Base-by-base conservation (phyloP, 2,329 filamentous ascomycete genomes). In the Clonostachys byssicola region DNA sequence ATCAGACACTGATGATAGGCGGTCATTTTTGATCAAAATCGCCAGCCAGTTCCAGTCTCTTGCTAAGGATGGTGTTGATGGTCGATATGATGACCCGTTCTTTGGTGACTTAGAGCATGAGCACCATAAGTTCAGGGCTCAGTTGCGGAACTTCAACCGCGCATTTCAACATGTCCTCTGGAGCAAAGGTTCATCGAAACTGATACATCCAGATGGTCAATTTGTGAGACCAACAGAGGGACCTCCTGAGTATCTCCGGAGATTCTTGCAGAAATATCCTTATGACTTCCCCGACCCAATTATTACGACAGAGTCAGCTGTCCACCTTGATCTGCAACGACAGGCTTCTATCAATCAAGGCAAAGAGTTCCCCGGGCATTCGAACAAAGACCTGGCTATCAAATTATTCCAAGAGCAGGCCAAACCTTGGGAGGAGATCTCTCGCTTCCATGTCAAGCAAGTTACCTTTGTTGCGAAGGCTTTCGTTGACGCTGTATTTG, bases 401-500 rank as follows among this genome's bases (percentile, higher is more conserved):
- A 56, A 66, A 34, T 52, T 75, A 2, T 75, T 76, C 52, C 61
- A 62, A 23, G 54, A 57, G 8, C 67, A 73, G 34, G 55, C 66
- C 0, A 40, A 49, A 6, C 68, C 66, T 0, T 76, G 72, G 73
- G 54, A 60, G 9, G 23, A 8, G 0, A 69, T 75, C 20, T 60
- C 71, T 1, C 45, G 57, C 17, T 52, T 52, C 4, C 68, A 75
- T 47, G 18, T 75, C 6, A 42, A 59, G 1, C 50, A 61, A 1
- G 58, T 70, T 7, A 50, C 61, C 0, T 39, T 52, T 0, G 50
- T 60, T 5, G 50, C 58, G 12, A 66, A 66, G 36, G 55, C 45
- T 0, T 73, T 74, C 44, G 64, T 71, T 1, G 65, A 72, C 20
- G 52, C 61, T 13, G 46, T 67, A 0, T 55, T 75, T 12, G 42